phyloP scores from a whole-genome alignment of 2,329 filamentous ascomycete species.

The Ceratocystiopsis sp. region DNA sequence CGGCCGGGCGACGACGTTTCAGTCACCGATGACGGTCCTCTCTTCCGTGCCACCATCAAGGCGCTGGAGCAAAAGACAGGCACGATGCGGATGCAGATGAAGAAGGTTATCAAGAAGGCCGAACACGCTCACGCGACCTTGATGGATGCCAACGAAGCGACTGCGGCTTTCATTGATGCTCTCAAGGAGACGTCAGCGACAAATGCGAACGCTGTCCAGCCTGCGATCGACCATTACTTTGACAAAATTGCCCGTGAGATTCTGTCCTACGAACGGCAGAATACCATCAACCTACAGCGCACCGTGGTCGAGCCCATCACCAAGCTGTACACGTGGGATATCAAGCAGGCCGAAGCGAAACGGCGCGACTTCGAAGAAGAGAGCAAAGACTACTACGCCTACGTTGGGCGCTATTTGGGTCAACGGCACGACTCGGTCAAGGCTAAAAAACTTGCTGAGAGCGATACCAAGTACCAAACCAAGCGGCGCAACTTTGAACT shows the following conservation, averaged over 20 bases:
- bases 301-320: constrained; percentile 88
- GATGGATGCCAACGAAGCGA: constrained; percentile 68
- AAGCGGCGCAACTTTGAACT: constrained; percentile 92
- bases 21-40: constrained; percentile 75
- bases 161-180: constrained; percentile 67
- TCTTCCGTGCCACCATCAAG: constrained; percentile 95
- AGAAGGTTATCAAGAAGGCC: constrained; percentile 88
- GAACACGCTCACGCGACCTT: constrained; percentile 74
- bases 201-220: constrained; percentile 92
- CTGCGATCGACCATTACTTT: constrained; percentile 93
- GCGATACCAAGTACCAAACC: constrained; percentile 87
- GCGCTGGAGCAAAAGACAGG: constrained; percentile 91
- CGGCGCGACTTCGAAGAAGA: constrained; percentile 98
- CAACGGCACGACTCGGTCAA: constrained; percentile 91
- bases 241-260: constrained; percentile 93
- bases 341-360: constrained; percentile 93
- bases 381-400: constrained; percentile 95
- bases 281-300: constrained; percentile 69
- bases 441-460: constrained; percentile 89
- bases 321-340: constrained; percentile 85
- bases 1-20: constrained; percentile 74
- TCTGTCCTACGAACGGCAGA: constrained; percentile 68
- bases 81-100: constrained; percentile 86
- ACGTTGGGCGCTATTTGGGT: constrained; percentile 87
- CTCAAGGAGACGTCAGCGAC: constrained; percentile 75